Percentiles rank a stretch among this genome's conserved stretches.
Evolutionary conservation across 1,139 yeast genomes (phyloP).

Genomic region (Trichomonascaceae sp.): DNA sequence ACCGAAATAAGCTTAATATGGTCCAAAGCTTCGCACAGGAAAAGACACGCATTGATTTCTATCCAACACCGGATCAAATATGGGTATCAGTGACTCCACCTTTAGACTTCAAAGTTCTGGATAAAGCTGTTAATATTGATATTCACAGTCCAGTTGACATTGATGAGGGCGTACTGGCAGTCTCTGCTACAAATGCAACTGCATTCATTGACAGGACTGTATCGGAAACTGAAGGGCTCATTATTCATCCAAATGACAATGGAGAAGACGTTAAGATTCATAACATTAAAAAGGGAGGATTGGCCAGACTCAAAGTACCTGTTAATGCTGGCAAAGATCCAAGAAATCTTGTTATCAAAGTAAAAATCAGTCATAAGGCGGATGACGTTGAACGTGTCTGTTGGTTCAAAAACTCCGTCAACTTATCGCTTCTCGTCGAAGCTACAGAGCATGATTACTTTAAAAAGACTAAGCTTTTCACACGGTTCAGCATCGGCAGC

Average conservation of each 20-base stretch:
- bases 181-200: background rate
- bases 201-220: background rate
- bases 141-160: conserved; percentile 16
- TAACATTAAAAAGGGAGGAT: background rate
- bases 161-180: conserved; percentile 11
- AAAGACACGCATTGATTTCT: conserved; percentile 18
- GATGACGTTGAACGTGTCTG: conserved; percentile 17
- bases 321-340: conserved; percentile 13
- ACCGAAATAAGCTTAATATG: conserved; percentile 22
- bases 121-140: conserved; percentile 18
- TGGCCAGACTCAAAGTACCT: conserved; percentile 10
- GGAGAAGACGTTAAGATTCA: background rate
- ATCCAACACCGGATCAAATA: conserved; percentile 20
- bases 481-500: conserved; percentile 64
- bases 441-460: conserved; percentile 77
- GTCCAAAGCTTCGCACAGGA: conserved; percentile 21
- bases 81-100: conserved; percentile 20
- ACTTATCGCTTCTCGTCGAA: conserved; percentile 44
- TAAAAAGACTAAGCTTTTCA: conserved; percentile 48
- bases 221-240: background rate
- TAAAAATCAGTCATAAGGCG: conserved; percentile 19
- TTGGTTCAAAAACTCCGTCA: conserved; percentile 18
- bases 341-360: conserved; percentile 9
- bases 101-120: conserved; percentile 15
- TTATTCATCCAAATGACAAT: background rate